A percentile compares a stretch with the other conserved stretches of the same genome.
Conservation (phyloP, 345 rosid genomes). For the Citrus sp. region DNA sequence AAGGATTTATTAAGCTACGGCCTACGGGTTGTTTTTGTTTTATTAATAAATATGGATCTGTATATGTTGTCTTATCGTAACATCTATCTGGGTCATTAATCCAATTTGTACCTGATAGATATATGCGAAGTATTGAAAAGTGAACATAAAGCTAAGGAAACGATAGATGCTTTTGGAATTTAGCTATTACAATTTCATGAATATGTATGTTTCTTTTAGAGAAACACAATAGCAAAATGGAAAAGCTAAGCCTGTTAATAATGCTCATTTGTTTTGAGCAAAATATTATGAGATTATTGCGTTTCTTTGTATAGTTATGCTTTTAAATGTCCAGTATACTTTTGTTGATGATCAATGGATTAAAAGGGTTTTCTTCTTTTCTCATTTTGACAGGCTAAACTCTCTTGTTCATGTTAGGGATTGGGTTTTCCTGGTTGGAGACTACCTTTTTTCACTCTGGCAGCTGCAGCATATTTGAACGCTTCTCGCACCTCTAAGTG, state of each 20-base stretch:
- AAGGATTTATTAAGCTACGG: neutral
- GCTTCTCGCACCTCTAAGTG: slow-evolving; percentile 90
- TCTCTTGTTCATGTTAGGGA: slow-evolving; percentile 29
- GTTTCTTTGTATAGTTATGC: neutral
- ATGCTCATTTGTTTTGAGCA: neutral
- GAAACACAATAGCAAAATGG: neutral
- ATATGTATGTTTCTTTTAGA: neutral
- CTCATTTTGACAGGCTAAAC: slow-evolving; percentile 36
- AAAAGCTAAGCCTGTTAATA: neutral
- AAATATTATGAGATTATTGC: neutral
- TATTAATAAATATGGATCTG: neutral
- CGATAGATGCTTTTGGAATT: neutral
- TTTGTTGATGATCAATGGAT: neutral
- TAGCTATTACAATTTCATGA: neutral
- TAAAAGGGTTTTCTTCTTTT: neutral
- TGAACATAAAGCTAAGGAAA: neutral
- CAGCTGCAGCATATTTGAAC: slow-evolving; percentile 65
- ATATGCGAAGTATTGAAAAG: neutral
- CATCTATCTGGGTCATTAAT: neutral
- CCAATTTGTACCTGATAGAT: neutral
- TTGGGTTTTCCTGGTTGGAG: slow-evolving; percentile 46
- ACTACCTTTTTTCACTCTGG: slow-evolving; percentile 84
- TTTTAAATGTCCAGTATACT: neutral
- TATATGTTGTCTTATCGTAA: neutral
- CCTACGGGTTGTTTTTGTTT: neutral